These are phyloP conservation scores for Chrysanthemum seticuspe DNA, from an alignment of 129 eudicot genomes.

Conservation along the genomic window DNA sequence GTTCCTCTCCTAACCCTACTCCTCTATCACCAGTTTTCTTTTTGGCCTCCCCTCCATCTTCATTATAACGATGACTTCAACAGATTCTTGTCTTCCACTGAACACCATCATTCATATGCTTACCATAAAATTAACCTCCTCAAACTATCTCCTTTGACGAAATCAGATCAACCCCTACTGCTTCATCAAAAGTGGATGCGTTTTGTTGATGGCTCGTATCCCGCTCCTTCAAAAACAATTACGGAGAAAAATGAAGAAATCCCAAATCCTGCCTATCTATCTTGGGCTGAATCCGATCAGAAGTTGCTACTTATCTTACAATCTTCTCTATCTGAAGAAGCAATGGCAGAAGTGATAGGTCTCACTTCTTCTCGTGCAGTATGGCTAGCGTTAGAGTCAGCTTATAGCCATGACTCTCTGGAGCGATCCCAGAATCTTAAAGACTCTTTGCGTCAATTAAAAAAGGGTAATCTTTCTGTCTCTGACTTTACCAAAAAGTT, in stretches of 20 bases:
- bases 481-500: slow-evolving; percentile 6
- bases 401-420: background rate
- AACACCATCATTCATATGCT: slow-evolving; percentile 8
- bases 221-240: background rate
- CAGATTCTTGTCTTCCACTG: background rate
- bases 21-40: too few relatives aligned
- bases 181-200: background rate
- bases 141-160: background rate
- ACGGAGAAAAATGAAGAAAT: background rate
- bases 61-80: background rate
- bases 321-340: too few relatives aligned
- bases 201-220: background rate
- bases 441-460: background rate
- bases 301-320: background rate
- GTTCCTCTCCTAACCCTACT: too few relatives aligned
- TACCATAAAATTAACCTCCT: slow-evolving; percentile 1
- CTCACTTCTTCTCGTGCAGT: slow-evolving; percentile 2
- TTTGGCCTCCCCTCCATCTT: background rate
- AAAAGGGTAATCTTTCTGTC: background rate
- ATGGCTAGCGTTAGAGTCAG: background rate
- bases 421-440: slow-evolving; percentile 12
- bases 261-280: background rate
- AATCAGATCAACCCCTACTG: slow-evolving; percentile 3
- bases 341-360: too few relatives aligned
- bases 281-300: background rate